Percentiles rank a stretch among this genome's conserved stretches.
Conservation (phyloP, 345 rosid species). For the Salix purpurea region DNA sequence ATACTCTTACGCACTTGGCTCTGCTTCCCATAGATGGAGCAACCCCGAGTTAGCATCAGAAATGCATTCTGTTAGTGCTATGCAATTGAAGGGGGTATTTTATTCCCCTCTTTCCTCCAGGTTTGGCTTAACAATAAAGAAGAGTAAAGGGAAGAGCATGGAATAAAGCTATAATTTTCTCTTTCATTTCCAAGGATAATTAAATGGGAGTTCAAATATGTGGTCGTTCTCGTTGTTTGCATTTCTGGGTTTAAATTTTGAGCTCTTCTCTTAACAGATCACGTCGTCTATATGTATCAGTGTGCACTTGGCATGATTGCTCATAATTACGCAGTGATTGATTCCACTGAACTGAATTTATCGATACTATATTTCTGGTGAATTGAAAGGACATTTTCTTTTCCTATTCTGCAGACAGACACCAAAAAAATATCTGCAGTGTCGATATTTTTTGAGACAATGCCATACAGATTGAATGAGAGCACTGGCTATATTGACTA, state of each 20-base stretch:
- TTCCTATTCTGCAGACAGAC: slow-evolving; percentile 68
- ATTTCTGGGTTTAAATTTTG: not conserved
- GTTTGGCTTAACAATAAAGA: not conserved
- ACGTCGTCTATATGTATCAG: not conserved
- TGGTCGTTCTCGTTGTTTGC: not conserved
- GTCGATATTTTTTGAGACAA: slow-evolving; percentile 96
- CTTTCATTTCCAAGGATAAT: not conserved
- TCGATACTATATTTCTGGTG: not conserved
- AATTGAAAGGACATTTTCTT: not conserved
- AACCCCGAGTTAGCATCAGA: not conserved
- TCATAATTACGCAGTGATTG: not conserved
- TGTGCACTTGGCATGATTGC: not conserved
- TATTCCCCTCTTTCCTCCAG: not conserved
- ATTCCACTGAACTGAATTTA: not conserved
- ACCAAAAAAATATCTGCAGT: slow-evolving; percentile 98
- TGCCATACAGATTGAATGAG: slow-evolving; percentile 95
- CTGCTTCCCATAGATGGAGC: not conserved
- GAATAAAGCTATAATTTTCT: not conserved
- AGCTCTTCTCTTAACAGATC: not conserved
- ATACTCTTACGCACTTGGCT: not conserved
- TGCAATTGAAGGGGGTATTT: not conserved
- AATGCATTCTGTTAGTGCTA: not conserved
- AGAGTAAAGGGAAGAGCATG: not conserved
- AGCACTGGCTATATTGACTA: slow-evolving; percentile 94
- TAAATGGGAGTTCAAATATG: not conserved